Base-by-base conservation (phyloP, 495 filamentous ascomycete genomes). In the Hyaloscypha finlandica region DNA sequence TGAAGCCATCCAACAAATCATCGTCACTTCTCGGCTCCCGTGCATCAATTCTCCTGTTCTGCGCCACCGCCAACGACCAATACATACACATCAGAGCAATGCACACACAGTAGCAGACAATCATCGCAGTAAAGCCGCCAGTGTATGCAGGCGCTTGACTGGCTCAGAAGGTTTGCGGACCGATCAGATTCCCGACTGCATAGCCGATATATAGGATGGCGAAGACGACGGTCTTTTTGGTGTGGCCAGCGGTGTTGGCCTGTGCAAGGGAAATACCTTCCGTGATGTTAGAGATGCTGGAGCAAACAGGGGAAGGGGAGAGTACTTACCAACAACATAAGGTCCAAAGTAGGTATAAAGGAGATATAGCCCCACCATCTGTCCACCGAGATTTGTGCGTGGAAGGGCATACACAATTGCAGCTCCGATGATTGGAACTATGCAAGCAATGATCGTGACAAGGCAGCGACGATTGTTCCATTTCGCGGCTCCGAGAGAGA, bases 341-440 rank as follows among this genome's bases (percentile, higher is more conserved):
- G 86, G 20, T 80, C 76, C 64, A 31, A 31, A 67, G 59, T 57
- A 70, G 8, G 56, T 58, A 72, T 90, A 89, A 68, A 88, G 79
- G 16, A 91, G 80, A 70, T 89, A 91, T 55, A 90, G 83, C 19
- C 88, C 88, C 5, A 83, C 84, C 14, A 91, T 78, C 35, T 84
- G 54, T 8, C 25, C 55, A 53, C 42, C 61, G 25, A 42, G 32
- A 29, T 86, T 89, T 9, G 75, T 72, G 4, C 85, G 63, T 0
- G 89, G 88, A 0, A 90, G 76, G 0, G 82, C 85, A 1, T 89
- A 83, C 20, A 90, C 88, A 9, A 92, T 81, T 8, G 86, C 73
- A 76, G 89, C 82, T 25, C 88, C 89, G 3, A 84, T 59, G 19
- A 88, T 80, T 2, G 88, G 88, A 3, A 81, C 81, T 61, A 85